Percentiles rank a stretch among this genome's conserved stretches.
Conservation (phyloP, 2,329 filamentous ascomycete species). For the Fusarium cicatricum region DNA sequence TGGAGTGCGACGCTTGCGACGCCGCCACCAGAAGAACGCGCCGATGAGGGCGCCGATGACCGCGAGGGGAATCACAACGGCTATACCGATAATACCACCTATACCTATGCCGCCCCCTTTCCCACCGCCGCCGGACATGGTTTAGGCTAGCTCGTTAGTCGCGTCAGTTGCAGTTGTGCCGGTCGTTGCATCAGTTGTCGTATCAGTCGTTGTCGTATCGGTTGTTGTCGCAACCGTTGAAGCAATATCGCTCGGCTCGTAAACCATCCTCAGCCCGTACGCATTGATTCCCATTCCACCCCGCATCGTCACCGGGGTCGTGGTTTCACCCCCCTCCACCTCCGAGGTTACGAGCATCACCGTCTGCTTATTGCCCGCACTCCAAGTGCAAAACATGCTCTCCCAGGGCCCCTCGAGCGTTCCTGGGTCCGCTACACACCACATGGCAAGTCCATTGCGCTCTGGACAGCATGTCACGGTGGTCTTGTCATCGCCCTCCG, state of each 20-base stretch:
- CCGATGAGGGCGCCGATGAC: conserved; percentile 37
- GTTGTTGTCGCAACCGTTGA: conserved; percentile 15
- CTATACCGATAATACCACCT: conserved; percentile 42
- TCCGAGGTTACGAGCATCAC: conserved; percentile 39
- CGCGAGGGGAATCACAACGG: conserved; percentile 43
- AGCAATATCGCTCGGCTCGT: conserved; percentile 42
- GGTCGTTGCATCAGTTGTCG: neutral
- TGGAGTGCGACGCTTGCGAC: conserved; percentile 24
- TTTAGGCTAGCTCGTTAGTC: neutral
- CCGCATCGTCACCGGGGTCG: conserved; percentile 29
- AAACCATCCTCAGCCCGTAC: conserved; percentile 48
- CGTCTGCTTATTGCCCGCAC: conserved; percentile 37
- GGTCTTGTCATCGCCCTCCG: conserved; percentile 38
- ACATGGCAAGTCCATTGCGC: conserved; percentile 37
- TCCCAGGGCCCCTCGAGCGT: conserved; percentile 36
- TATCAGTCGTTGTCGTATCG: neutral
- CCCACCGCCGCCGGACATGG: neutral
- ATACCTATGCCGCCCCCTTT: conserved; percentile 28
- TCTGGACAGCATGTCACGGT: conserved; percentile 50
- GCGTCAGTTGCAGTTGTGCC: neutral
- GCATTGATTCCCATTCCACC: conserved; percentile 44
- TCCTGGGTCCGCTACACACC: conserved; percentile 41
- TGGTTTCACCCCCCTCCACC: conserved; percentile 35
- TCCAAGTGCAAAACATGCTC: conserved; percentile 47
- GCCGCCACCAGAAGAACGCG: conserved; percentile 43